These are phyloP conservation scores for Nevesoporus exiguus DNA, from an alignment of 768 basidiomycete species.

Conservation along the genomic window DNA sequence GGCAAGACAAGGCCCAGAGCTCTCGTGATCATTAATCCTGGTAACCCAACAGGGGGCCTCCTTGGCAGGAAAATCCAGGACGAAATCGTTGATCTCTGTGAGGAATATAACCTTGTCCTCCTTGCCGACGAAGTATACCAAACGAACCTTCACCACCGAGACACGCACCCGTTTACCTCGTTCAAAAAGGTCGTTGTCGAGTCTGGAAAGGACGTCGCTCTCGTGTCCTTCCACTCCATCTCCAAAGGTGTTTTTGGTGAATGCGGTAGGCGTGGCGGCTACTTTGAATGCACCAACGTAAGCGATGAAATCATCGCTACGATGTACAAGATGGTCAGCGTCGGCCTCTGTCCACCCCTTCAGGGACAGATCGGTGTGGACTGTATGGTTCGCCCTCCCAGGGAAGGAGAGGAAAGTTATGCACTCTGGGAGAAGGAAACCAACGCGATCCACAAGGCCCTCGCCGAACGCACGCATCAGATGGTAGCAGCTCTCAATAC, in stretches of 20 bases:
- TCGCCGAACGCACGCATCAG: conserved; percentile 61
- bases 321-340: conserved; percentile 95
- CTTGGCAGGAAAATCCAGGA: conserved; percentile 69
- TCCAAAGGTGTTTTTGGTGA: conserved; percentile 96
- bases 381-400: conserved; percentile 88
- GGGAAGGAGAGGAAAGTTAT: conserved; percentile 71
- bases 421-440: conserved; percentile 82
- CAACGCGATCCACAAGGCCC: conserved; percentile 68
- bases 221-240: conserved; percentile 96
- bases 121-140: conserved; percentile 99
- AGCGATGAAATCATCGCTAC: conserved; percentile 71
- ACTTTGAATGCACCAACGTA: conserved; percentile 91
- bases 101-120: conserved; percentile 79
- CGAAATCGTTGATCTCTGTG: conserved; percentile 78
- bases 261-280: conserved; percentile 96
- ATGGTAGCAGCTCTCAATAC: conserved; percentile 81
- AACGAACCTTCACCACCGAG: conserved; percentile 73
- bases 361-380: conserved; percentile 94
- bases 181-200: conserved; percentile 88
- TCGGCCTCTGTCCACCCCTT: conserved; percentile 85
- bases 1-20: conserved; percentile 65
- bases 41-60: conserved; percentile 92
- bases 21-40: conserved; percentile 97
- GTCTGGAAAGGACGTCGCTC: conserved; percentile 59
- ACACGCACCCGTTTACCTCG: conserved; percentile 75